Percentiles rank a stretch among this genome's conserved stretches.
phyloP scores from a whole-genome alignment of 2,329 filamentous ascomycete species.

The Calonectria naviculata region DNA sequence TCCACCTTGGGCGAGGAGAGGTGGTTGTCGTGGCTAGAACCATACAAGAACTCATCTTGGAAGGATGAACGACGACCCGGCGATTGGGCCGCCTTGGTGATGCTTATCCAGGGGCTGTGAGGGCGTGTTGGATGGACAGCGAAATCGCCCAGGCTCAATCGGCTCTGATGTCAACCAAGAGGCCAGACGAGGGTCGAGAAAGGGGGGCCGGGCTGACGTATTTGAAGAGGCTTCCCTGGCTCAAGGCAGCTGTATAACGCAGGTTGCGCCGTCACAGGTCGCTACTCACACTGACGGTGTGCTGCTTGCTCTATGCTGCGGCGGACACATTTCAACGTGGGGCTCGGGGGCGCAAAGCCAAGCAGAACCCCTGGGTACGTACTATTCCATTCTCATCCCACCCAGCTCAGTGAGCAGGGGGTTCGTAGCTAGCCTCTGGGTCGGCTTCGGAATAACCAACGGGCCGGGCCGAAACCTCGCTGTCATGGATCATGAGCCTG shows the following conservation, averaged over 20 bases:
- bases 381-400: slow-evolving; percentile 16
- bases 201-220: slow-evolving; percentile 6
- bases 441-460: slow-evolving; percentile 22
- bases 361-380: slow-evolving; percentile 27
- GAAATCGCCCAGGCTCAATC: slow-evolving; percentile 35
- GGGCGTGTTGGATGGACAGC: slow-evolving; percentile 15
- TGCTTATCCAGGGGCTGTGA: slow-evolving; percentile 39
- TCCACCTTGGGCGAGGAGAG: slow-evolving; percentile 3
- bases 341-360: slow-evolving; percentile 30
- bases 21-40: slow-evolving; percentile 16
- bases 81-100: slow-evolving; percentile 43
- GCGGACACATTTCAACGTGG: slow-evolving; percentile 45
- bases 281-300: slow-evolving; percentile 36
- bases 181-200: slow-evolving; percentile 12
- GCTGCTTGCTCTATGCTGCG: slow-evolving; percentile 33
- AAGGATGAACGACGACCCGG: slow-evolving; percentile 42
- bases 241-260: slow-evolving; percentile 41
- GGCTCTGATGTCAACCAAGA: slow-evolving; percentile 27
- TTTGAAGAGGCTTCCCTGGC: slow-evolving; percentile 26
- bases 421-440: background rate
- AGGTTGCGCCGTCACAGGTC: slow-evolving; percentile 39
- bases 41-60: slow-evolving; percentile 55
- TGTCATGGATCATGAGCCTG: too few relatives aligned
- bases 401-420: background rate
- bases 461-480: slow-evolving; percentile 14